These are phyloP conservation scores for Prunus salicina DNA, from an alignment of 306 rosid genomes.

Conservation along the genomic window DNA sequence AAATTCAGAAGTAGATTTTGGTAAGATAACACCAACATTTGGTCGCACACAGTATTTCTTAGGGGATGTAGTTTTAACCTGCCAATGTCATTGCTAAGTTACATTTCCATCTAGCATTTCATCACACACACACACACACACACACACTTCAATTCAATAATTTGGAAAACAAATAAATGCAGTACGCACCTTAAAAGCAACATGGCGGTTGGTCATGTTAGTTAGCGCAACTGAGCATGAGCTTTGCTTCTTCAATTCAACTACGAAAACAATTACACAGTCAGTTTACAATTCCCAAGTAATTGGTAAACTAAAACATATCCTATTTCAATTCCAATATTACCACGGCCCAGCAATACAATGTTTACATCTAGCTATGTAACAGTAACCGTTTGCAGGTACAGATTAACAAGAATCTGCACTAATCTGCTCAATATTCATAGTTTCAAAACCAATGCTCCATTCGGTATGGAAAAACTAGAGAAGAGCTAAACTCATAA, in stretches of 20 bases:
- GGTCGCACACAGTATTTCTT: constrained; percentile 88
- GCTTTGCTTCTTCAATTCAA: constrained; percentile 84
- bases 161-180: constrained; percentile 5
- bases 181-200: constrained; percentile 79
- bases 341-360: background rate
- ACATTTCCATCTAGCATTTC: background rate
- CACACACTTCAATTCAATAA: background rate
- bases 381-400: background rate
- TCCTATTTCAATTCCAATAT: background rate
- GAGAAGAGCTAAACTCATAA: background rate
- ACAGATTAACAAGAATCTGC: background rate
- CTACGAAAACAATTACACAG: constrained; percentile 34
- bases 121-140: background rate
- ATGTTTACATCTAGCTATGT: too few species aligned
- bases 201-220: constrained; percentile 53
- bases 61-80: constrained; percentile 97
- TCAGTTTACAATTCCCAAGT: background rate
- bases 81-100: constrained; percentile 19
- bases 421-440: background rate
- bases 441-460: background rate
- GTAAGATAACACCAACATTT: constrained; percentile 75
- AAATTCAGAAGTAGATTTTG: constrained; percentile 64
- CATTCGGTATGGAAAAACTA: background rate
- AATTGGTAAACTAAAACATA: background rate
- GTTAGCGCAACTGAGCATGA: constrained; percentile 64